Evolutionary conservation across 352 stramenopile genomes (phyloP), one percentile per base, ranked within the genome.

Genomic region (Thalassiosira mediterranea): DNA sequence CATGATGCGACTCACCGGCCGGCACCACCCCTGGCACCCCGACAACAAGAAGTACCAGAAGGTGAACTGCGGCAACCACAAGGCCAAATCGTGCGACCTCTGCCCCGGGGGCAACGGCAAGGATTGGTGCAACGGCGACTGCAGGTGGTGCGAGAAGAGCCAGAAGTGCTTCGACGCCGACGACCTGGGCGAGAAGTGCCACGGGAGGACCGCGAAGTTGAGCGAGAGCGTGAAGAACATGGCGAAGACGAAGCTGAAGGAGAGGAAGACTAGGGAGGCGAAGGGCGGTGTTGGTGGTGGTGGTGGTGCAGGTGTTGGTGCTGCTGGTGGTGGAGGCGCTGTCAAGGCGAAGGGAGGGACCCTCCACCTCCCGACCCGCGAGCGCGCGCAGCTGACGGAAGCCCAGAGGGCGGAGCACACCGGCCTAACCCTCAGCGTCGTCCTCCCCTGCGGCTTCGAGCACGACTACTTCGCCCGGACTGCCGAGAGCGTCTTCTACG

Each of bases 101-200:
- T 82, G 73, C 44, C 73, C 73, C 1, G 59, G 78, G 51, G 73
- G 66, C 1, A 51, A 82, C 23, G 73, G 73, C 11, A 65, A 31
- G 26, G 49, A 69, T 42, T 81, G 57, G 56, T 81, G 72, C 58
- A 69, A 81, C 57, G 72, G 72, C 51, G 72, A 81, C 47, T 81
- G 72, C 19, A 38, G 49, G 32, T 82, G 73, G 73, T 78, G 69
- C 31, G 44, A 8, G 11, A 23, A 40, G 25, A 56, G 21, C 13
- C n/a, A 53, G 1, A 25, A 48, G 31, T 78, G 69, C 38, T 31
- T 72, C 54, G 26, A 37, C 31, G 29, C 34, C 17, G 69, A 72
- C n/a, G 68, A 77, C 4, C 34, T 29, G 4, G 23, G 25, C 17
- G 53, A 70, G 37, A 65, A 64, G 58, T 62, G 58, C 37, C 5